phyloP scores from a whole-genome alignment of 176 grass and related monocot genomes.

The Cenchrus purpureus region DNA sequence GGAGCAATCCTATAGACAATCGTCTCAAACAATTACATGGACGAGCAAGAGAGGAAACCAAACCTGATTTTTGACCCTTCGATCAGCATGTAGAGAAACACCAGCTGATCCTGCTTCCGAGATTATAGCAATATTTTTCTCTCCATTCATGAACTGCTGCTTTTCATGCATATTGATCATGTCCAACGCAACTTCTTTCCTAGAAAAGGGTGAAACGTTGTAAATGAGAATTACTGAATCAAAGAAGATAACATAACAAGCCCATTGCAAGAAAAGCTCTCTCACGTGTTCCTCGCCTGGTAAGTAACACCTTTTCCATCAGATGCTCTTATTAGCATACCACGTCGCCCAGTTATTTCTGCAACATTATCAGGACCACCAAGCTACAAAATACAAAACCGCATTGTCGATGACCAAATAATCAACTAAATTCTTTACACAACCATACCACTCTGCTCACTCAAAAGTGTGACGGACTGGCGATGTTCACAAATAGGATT shows the following conservation, averaged over 20 bases:
- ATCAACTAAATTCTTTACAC: slow-evolving; percentile 18
- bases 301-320: slow-evolving; percentile 90
- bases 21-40: not conserved
- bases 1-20: slow-evolving; percentile 16
- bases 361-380: slow-evolving; percentile 95
- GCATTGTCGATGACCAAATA: slow-evolving; percentile 27
- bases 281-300: slow-evolving; percentile 80
- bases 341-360: slow-evolving; percentile 89
- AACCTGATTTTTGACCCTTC: slow-evolving; percentile 81
- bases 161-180: slow-evolving; percentile 99
- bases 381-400: slow-evolving; percentile 55
- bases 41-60: slow-evolving; percentile 17
- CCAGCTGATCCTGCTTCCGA: slow-evolving; percentile 96
- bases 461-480: not conserved
- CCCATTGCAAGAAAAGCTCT: slow-evolving; percentile 31
- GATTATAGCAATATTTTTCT: slow-evolving; percentile 89
- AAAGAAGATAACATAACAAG: slow-evolving; percentile 30
- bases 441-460: slow-evolving; percentile 9
- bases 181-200: slow-evolving; percentile 92
- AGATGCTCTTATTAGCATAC: slow-evolving; percentile 83
- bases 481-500: not conserved
- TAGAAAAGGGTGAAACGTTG: slow-evolving; percentile 27
- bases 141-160: slow-evolving; percentile 85
- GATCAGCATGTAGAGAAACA: slow-evolving; percentile 92
- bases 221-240: slow-evolving; percentile 26